phyloP scores from a whole-genome alignment of 2,329 filamentous ascomycete genomes.

The Akanthomyces lecanii region DNA sequence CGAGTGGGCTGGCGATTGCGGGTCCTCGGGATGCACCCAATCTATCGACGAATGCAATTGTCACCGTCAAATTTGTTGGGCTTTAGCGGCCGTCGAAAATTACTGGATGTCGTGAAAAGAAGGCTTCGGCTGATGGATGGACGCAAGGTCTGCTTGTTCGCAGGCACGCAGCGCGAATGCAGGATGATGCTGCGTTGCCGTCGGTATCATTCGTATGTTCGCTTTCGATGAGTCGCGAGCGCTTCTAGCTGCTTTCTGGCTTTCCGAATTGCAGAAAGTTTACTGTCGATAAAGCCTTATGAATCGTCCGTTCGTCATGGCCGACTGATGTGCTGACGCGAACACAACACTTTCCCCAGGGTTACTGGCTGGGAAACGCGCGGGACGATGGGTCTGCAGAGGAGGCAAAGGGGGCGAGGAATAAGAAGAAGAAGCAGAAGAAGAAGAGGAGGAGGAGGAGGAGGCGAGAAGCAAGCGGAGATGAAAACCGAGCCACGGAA shows the following conservation, averaged over 20 bases:
- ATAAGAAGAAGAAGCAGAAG: no score
- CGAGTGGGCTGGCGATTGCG: slow-evolving; percentile 1
- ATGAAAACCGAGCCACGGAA: not conserved
- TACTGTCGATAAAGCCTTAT: not conserved
- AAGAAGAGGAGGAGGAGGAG: no score
- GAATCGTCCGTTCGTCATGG: not conserved
- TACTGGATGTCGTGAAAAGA: not conserved
- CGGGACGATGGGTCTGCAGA: not conserved
- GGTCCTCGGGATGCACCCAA: not conserved
- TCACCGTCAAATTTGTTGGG: not conserved
- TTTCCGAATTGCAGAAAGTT: not conserved
- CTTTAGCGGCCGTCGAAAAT: not conserved
- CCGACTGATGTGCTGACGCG: not conserved
- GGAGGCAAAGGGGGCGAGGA: not conserved
- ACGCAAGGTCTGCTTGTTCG: no score
- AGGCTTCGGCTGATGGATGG: not conserved
- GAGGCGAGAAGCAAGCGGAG: not conserved
- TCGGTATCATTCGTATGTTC: not conserved
- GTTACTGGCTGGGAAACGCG: not conserved
- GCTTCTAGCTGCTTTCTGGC: not conserved
- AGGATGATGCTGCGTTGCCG: not conserved
- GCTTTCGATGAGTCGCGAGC: not conserved
- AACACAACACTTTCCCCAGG: not conserved
- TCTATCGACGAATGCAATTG: not conserved
- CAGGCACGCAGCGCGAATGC: not conserved